These are phyloP conservation scores for Zasmidium angulare DNA, from an alignment of 2,329 filamentous ascomycete species.

Conservation along the genomic window DNA sequence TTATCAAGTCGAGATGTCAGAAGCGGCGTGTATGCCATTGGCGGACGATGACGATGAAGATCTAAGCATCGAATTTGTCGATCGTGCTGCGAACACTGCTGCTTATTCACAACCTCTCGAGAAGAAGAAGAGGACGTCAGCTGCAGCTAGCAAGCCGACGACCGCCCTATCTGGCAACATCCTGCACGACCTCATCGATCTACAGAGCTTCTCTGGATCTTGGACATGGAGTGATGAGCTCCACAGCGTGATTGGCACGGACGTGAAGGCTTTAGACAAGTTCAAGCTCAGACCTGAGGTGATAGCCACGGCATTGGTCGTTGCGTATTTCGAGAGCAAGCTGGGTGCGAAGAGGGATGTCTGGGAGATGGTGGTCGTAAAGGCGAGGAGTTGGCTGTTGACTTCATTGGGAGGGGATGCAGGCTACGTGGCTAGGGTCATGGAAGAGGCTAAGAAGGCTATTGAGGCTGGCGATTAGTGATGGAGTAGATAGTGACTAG, in stretches of 20 bases:
- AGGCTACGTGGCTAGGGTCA: conserved; percentile 3
- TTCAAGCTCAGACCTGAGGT: conserved; percentile 22
- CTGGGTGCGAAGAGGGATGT: conserved; percentile 50
- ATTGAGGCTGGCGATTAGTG: background rate
- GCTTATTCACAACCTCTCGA: background rate
- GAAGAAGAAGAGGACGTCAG: no score
- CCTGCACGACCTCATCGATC: conserved; percentile 49
- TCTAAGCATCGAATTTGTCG: background rate
- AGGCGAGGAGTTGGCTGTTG: conserved; percentile 46
- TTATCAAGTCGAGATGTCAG: conserved; percentile 2
- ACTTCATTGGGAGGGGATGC: background rate
- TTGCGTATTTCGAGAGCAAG: conserved; percentile 52
- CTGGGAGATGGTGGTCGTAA: conserved; percentile 65
- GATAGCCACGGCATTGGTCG: conserved; percentile 42
- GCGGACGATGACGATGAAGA: conserved; percentile 2
- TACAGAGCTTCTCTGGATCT: conserved; percentile 58
- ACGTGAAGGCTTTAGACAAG: background rate
- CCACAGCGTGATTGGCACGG: conserved; percentile 23
- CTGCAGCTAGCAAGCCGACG: background rate
- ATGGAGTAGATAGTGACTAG: no score
- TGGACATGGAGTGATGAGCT: conserved; percentile 46
- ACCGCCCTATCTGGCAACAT: no score
- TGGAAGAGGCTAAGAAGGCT: background rate
- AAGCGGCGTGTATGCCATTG: background rate
- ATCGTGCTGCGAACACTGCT: background rate